Base-by-base conservation (phyloP, 179 eudicot species). In the Carnegiea gigantea region DNA sequence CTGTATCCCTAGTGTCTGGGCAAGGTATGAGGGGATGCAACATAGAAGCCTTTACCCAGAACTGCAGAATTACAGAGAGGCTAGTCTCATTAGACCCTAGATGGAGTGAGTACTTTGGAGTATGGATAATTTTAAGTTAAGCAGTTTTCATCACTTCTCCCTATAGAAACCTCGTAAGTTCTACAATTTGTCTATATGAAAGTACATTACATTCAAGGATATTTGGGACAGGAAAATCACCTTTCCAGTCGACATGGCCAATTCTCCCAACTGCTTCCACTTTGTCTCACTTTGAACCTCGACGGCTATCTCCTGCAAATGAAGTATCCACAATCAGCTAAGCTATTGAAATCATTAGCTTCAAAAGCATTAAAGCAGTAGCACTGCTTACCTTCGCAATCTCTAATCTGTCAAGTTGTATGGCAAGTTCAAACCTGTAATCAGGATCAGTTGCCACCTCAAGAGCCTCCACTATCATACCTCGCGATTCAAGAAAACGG, bases 221-320 rank as follows among this genome's bases (percentile, higher is more conserved):
- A 71, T 77, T 48, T 10, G 46, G 40, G 62, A 79, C 75, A 65
- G 79, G 54, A 24, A 40, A 78, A 60, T 67, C 83, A 96, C 98
- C 98, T 89, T 91, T 87, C 99, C 99, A 76, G 91, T 82, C 70
- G 99, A 96, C 97, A 96, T 92, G 62, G 98, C 98, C 84, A 96
- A 85, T 88, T 92, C 98, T 83, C 98, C 98, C 90, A 96, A 87
- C 84, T 96, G 99, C 86, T 93, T 96, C 98, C 99, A 96, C 84
- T 94, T 96, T 62, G 96, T 91, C 86, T 94, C 99, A 80, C 93
- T 96, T 70, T 92, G 92, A 28, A 92, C 95, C 85, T 86, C 98
- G 77, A 85, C 48, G 78, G 98, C 98, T 79, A 94, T 96, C 85
- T 92, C 99, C 99, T 94, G 90, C 60, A 85, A 81, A 78, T 21